Evolutionary conservation across 1,284 basidiomycete species (phyloP).

Genomic region (Apiotrichum siamense): DNA sequence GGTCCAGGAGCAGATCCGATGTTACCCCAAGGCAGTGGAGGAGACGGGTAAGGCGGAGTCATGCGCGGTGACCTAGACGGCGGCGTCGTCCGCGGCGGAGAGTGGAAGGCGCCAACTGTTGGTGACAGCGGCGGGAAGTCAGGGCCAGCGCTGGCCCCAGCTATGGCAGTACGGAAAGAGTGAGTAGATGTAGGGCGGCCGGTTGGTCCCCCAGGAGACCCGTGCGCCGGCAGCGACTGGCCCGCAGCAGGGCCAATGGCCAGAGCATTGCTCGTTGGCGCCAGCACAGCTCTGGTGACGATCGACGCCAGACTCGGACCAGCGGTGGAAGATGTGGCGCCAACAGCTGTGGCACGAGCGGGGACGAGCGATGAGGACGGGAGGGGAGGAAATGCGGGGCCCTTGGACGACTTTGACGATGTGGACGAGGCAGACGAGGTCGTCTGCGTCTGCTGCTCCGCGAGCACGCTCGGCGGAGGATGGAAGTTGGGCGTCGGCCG

Average conservation of each 20-base stretch:
- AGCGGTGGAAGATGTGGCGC: too few relatives aligned
- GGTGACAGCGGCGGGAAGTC: constrained; percentile 15
- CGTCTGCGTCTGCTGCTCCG: constrained; percentile 24
- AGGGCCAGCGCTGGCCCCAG: not conserved
- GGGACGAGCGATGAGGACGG: constrained; percentile 17
- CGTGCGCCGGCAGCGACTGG: too few relatives aligned
- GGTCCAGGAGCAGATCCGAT: too few relatives aligned
- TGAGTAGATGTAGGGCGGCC: too few relatives aligned
- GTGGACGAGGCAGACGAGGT: constrained; percentile 9
- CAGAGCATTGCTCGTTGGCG: constrained; percentile 29
- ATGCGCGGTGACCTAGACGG: too few relatives aligned
- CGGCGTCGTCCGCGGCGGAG: constrained; percentile 1
- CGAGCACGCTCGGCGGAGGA: constrained; percentile 36
- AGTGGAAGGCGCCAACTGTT: constrained; percentile 1
- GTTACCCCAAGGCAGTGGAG: too few relatives aligned
- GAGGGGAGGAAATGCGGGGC: constrained; percentile 39
- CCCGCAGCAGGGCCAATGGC: not conserved
- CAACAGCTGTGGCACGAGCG: not conserved
- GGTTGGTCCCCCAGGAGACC: too few relatives aligned
- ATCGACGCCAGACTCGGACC: constrained; percentile 45
- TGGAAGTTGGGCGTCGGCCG: constrained; percentile 40
- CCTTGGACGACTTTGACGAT: not conserved
- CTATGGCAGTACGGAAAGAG: not conserved
- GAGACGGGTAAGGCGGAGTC: too few relatives aligned
- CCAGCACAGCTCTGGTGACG: constrained; percentile 43